Evolutionary conservation across 2,329 filamentous ascomycete species (phyloP), one percentile per base, ranked within the genome.

Genomic region (Coniochaeta ligniaria): DNA sequence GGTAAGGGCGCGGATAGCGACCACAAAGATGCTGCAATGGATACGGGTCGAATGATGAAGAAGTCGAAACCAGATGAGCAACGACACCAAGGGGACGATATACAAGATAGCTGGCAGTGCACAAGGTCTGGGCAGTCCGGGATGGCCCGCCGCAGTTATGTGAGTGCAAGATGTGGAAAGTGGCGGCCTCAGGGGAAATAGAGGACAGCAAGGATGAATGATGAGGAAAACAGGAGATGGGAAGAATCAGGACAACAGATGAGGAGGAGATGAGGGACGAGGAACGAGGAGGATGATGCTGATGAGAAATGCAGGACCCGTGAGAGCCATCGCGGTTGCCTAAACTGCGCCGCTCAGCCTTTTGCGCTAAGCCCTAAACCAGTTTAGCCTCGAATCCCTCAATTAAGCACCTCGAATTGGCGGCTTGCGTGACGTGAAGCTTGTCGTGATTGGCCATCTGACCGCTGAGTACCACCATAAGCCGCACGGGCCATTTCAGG

Each of bases 321-420:
- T 38, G 31, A 36, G 31, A 57, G n/a, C 35, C 28, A 36, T 38
- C 31, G 54, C 35, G 54, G 54, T 57, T 57, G 54, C 54, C 54
- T 57, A 57, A 57, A 57, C 54, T 38, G 33, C 35, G 54, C 54
- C 54, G 54, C 54, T 57, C 54, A 57, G 54, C 54, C 54, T 28
- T 57, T 57, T 17, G 14, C 54, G 35, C 54, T 57, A 57, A 38
- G 28, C 8, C 28, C 35, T 28, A 20, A 24, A 26, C 24, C 31
- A n/a, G 54, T 17, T n/a, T 57, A 57, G 54, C 12, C 7, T 26
- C 20, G 31, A 22, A 57, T 57, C 54, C 54, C 28, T 36, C 54
- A 20, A 55, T 14, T 20, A 22, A 28, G 47, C 47, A 16, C 26
- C 47, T 52, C 47, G 47, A 52, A 52, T 8, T 52, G 24, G 24